Evolutionary conservation across 768 basidiomycete genomes (phyloP).

Genomic region (Trametes cinnabarina): DNA sequence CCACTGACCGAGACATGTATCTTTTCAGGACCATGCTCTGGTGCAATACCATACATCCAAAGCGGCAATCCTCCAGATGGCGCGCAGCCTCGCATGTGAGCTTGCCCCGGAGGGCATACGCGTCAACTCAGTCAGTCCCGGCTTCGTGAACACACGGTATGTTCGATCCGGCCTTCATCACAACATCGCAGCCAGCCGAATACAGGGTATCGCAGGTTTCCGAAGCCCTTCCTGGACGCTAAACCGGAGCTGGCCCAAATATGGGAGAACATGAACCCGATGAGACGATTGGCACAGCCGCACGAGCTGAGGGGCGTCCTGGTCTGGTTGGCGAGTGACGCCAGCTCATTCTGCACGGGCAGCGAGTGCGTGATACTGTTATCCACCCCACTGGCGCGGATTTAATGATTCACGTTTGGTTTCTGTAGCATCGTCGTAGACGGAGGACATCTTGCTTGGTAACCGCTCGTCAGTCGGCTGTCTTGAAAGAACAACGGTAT

Average conservation of each 20-base stretch:
- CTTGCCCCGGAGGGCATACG: slow-evolving; percentile 60
- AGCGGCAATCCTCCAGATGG: slow-evolving; percentile 71
- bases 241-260: slow-evolving; percentile 55
- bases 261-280: slow-evolving; percentile 63
- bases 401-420: too few relatives aligned
- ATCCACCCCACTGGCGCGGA: too few relatives aligned
- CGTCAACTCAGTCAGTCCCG: slow-evolving; percentile 72
- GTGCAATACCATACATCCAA: slow-evolving; percentile 63
- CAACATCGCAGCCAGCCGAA: too few relatives aligned
- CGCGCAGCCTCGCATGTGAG: slow-evolving; percentile 75
- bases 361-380: slow-evolving; percentile 57
- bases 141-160: slow-evolving; percentile 65
- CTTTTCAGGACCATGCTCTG: slow-evolving; percentile 29
- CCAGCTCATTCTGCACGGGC: slow-evolving; percentile 68
- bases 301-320: slow-evolving; percentile 69
- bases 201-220: slow-evolving; percentile 46
- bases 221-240: slow-evolving; percentile 59
- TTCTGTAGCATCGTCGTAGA: slow-evolving; percentile 51
- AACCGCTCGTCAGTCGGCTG: slow-evolving; percentile 9
- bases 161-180: neutral
- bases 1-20: slow-evolving; percentile 36
- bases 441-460: slow-evolving; percentile 66
- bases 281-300: slow-evolving; percentile 54
- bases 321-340: slow-evolving; percentile 42
- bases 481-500: too few relatives aligned